A percentile compares a stretch with the other conserved stretches of the same genome.
These are phyloP conservation scores for Escallonia herrerae DNA, from an alignment of 129 eudicot genomes.

Conservation along the genomic window DNA sequence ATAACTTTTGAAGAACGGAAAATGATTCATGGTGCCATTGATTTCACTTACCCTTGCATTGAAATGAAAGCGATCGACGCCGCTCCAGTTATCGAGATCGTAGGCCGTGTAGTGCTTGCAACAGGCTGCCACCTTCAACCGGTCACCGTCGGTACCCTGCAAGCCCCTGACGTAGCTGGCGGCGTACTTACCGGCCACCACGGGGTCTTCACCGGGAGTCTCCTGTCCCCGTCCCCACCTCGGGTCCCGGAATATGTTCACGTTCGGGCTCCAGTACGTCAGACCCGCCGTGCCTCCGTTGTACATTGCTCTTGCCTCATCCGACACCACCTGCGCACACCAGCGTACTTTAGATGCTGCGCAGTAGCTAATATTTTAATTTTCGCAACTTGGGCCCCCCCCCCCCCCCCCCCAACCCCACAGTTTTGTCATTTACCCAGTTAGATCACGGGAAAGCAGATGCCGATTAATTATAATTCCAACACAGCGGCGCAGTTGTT, in stretches of 20 bases:
- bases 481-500: too few species aligned
- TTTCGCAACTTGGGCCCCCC: not conserved
- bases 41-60: constrained; percentile 53
- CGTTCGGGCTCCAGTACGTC: constrained; percentile 86
- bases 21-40: not conserved
- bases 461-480: too few species aligned
- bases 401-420: not conserved
- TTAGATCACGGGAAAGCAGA: too few species aligned
- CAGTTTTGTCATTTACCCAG: too few species aligned
- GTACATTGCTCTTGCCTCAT: constrained; percentile 92
- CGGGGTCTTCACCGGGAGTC: constrained; percentile 90
- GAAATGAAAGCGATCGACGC: constrained; percentile 73
- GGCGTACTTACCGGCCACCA: constrained; percentile 66
- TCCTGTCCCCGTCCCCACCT: constrained; percentile 91
- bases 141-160: constrained; percentile 62
- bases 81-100: constrained; percentile 84
- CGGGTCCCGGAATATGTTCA: constrained; percentile 77
- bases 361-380: too few species aligned
- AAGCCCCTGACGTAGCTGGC: constrained; percentile 65
- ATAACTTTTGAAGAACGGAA: too few species aligned
- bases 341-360: too few species aligned
- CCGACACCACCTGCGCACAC: constrained; percentile 66
- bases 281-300: constrained; percentile 66
- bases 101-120: constrained; percentile 89
- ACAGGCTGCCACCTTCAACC: constrained; percentile 82